phyloP scores from a whole-genome alignment of 768 basidiomycete genomes.

The Pulveroboletus sp. region DNA sequence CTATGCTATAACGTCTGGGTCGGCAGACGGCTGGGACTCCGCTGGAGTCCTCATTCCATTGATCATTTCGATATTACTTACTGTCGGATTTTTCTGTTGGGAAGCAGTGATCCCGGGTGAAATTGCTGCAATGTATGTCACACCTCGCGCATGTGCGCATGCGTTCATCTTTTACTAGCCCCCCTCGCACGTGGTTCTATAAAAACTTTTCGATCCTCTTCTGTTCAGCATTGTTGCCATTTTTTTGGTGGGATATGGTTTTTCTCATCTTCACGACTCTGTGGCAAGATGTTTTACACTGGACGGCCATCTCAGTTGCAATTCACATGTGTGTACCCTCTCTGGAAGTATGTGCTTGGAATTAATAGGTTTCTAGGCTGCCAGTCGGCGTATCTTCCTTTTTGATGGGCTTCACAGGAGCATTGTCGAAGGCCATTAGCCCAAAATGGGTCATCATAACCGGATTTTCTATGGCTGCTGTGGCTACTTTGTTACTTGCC shows the following conservation, averaged over 20 bases:
- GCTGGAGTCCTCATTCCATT: constrained; percentile 46
- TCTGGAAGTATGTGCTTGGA: neutral
- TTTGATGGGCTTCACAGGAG: constrained; percentile 37
- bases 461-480: constrained; percentile 37
- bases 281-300: constrained; percentile 42
- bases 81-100: constrained; percentile 48
- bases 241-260: constrained; percentile 40
- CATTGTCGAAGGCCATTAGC: constrained; percentile 34
- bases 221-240: constrained; percentile 36
- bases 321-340: constrained; percentile 35
- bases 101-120: constrained; percentile 40
- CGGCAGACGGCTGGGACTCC: constrained; percentile 49
- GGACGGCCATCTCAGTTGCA: constrained; percentile 39
- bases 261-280: constrained; percentile 34
- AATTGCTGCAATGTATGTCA: constrained; percentile 41
- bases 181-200: constrained; percentile 43
- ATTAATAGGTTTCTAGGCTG: constrained; percentile 26
- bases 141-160: neutral
- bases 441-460: constrained; percentile 46
- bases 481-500: constrained; percentile 41
- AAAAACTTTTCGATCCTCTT: constrained; percentile 41
- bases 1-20: constrained; percentile 44
- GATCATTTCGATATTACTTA: constrained; percentile 41
- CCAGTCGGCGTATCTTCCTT: constrained; percentile 42
- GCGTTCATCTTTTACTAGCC: constrained; percentile 23